Conservation (phyloP, 2,329 filamentous ascomycete species). For the Aspergillus clavatus region DNA sequence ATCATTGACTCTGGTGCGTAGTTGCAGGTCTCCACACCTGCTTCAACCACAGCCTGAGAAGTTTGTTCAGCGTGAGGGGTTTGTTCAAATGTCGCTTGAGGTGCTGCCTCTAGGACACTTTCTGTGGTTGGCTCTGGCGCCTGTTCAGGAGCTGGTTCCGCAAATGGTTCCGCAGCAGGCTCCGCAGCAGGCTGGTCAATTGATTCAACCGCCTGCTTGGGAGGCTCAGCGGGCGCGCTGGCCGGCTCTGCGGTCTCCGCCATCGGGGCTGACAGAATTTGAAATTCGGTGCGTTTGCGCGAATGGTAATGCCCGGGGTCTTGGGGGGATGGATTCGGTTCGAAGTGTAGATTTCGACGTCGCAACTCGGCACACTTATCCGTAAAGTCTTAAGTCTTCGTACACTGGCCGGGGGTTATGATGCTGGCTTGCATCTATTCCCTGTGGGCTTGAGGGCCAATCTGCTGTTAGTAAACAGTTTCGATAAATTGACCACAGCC, state of each 20-base stretch:
- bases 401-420: background rate
- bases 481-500: background rate
- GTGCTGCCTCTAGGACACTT: background rate
- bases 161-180: background rate
- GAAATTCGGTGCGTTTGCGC: background rate
- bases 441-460: background rate
- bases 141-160: background rate
- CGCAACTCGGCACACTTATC: background rate
- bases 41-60: background rate
- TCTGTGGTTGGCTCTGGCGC: conserved; percentile 2
- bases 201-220: conserved; percentile 13
- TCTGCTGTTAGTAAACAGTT: background rate
- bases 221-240: conserved; percentile 16
- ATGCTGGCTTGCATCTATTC: background rate
- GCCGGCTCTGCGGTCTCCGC: conserved; percentile 17
- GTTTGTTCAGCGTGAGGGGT: background rate
- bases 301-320: background rate
- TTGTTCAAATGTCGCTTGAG: background rate
- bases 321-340: background rate
- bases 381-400: background rate
- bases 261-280: conserved; percentile 9
- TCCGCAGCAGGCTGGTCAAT: conserved; percentile 1
- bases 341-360: background rate
- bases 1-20: conserved; percentile 10
- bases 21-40: conserved; percentile 1